Evolutionary conservation across 2,329 filamentous ascomycete genomes (phyloP).

Genomic region (Rhynchosporium agropyri): DNA sequence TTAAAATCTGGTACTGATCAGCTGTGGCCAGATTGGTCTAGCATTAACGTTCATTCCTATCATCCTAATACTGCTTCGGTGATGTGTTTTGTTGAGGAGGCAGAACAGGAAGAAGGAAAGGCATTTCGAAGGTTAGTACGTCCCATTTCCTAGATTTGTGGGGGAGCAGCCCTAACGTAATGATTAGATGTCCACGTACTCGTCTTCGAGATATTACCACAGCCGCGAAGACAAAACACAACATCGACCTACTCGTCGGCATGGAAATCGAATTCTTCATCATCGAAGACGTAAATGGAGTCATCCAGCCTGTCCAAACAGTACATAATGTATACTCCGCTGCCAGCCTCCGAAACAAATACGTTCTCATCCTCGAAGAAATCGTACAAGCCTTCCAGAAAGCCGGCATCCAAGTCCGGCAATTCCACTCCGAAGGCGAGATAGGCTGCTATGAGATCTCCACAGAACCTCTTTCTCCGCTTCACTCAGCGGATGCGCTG

Average conservation of each 20-base stretch:
- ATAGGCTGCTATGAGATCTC: constrained; percentile 77
- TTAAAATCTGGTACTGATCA: constrained; percentile 65
- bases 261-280: constrained; percentile 83
- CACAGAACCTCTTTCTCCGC: constrained; percentile 61
- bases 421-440: constrained; percentile 74
- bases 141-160: no score
- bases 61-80: constrained; percentile 60
- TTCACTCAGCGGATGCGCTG: constrained; percentile 71
- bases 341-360: constrained; percentile 67
- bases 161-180: no score
- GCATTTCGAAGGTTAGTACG: constrained; percentile 39
- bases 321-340: constrained; percentile 53
- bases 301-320: constrained; percentile 40
- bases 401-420: constrained; percentile 61
- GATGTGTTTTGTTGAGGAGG: constrained; percentile 68
- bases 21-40: constrained; percentile 61
- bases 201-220: constrained; percentile 58
- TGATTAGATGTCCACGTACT: constrained; percentile 62
- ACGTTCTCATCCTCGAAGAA: constrained; percentile 61
- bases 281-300: constrained; percentile 46
- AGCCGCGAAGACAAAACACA: constrained; percentile 50
- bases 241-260: constrained; percentile 65
- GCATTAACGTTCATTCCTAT: constrained; percentile 58
- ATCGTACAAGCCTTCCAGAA: constrained; percentile 61
- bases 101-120: constrained; percentile 52